These are phyloP conservation scores for Candida argentea DNA, from an alignment of 805 yeast genomes.

Conservation along the genomic window DNA sequence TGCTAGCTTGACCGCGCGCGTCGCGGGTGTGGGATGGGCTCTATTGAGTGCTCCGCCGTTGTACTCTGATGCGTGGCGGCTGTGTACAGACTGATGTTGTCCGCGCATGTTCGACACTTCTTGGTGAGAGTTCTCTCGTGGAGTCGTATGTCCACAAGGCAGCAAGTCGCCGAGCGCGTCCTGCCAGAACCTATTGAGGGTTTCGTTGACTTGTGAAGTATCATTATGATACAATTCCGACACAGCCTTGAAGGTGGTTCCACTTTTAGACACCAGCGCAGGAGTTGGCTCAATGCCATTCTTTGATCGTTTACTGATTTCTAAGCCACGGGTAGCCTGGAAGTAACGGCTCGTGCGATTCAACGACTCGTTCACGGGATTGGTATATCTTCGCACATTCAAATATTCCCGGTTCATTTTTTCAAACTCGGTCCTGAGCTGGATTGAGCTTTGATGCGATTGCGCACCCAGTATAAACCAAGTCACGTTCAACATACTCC, in stretches of 20 bases:
- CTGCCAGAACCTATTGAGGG: constrained; percentile 28
- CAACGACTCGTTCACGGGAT: constrained; percentile 60
- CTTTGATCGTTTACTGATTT: constrained; percentile 13
- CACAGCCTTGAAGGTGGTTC: constrained; percentile 25
- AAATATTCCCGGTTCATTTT: constrained; percentile 65
- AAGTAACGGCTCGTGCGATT: constrained; percentile 32
- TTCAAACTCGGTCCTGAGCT: constrained; percentile 67
- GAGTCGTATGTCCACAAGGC: constrained; percentile 4
- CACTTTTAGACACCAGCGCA: constrained; percentile 6
- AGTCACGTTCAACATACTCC: constrained; percentile 13
- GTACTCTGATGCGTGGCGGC: constrained; percentile 11
- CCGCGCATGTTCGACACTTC: constrained; percentile 1
- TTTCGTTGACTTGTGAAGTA: constrained; percentile 16
- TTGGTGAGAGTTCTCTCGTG: constrained; percentile 1
- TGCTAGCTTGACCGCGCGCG: constrained; percentile 27
- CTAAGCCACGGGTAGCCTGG: constrained; percentile 11
- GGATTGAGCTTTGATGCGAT: constrained; percentile 38
- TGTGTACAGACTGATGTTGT: constrained; percentile 10
- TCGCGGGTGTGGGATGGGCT: constrained; percentile 18
- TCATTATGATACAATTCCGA: constrained; percentile 21
- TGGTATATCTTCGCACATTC: constrained; percentile 55
- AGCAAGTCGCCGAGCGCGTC: constrained; percentile 17
- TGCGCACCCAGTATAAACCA: constrained; percentile 21
- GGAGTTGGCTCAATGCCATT: constrained; percentile 2
- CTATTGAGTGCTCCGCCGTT: constrained; percentile 6